Conservation (phyloP, 2,329 filamentous ascomycete species). For the Neoscytalidium dimidiatum region DNA sequence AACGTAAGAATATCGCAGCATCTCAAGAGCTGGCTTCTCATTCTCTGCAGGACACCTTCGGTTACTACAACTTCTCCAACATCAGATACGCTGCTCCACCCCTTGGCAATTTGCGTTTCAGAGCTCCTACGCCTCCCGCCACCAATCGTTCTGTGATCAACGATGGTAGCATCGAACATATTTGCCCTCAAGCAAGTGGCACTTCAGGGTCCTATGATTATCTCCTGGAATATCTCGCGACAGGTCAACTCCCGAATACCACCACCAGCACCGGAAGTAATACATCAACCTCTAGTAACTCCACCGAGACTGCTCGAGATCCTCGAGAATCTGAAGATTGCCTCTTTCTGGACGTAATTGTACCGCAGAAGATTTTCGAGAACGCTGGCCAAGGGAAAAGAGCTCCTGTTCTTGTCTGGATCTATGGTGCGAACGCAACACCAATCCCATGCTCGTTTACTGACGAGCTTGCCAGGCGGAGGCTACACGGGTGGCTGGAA, state of each 20-base stretch:
- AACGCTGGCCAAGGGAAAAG: conserved; percentile 24
- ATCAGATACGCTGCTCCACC: conserved; percentile 59
- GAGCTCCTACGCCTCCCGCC: conserved; percentile 46
- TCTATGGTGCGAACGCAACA: conserved; percentile 39
- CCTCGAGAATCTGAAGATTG: conserved; percentile 34
- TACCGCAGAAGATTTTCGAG: conserved; percentile 37
- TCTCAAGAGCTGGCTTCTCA: not conserved
- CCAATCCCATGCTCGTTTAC: not conserved
- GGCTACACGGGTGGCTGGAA: conserved; percentile 47
- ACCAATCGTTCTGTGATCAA: conserved; percentile 48
- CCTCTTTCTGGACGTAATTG: conserved; percentile 43
- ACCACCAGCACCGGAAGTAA: not conserved
- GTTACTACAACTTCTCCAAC: conserved; percentile 58
- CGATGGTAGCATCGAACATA: conserved; percentile 40
- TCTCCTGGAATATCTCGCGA: conserved; percentile 33
- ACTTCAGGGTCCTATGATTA: not conserved
- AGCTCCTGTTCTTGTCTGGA: conserved; percentile 45
- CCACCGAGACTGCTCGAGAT: conserved; percentile 28
- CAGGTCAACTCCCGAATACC: conserved; percentile 42
- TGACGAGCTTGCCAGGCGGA: conserved; percentile 27
- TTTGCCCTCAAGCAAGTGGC: not conserved
- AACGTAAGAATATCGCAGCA: conserved; percentile 36
- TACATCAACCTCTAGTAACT: too few relatives aligned
- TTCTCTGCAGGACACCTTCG: conserved; percentile 33
- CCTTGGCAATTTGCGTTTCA: conserved; percentile 53